Percentiles rank a stretch among this genome's conserved stretches.
Conservation (phyloP, 2,329 filamentous ascomycete species). For the Exophiala aquamarina region DNA sequence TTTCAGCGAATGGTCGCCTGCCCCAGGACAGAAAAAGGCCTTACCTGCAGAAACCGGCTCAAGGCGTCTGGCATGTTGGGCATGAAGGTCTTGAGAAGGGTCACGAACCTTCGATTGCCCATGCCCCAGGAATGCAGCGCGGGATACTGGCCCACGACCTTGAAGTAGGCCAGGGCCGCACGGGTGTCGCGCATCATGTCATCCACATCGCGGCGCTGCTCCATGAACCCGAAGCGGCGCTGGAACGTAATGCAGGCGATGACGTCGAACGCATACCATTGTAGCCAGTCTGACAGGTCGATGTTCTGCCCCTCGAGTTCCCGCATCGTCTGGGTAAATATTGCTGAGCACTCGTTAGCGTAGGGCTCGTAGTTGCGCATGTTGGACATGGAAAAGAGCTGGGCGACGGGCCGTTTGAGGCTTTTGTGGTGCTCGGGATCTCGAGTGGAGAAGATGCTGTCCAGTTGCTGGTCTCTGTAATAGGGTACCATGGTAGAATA, state of each 20-base stretch:
- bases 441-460: slow-evolving; percentile 16
- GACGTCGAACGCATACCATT: slow-evolving; percentile 79
- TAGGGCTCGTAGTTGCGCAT: slow-evolving; percentile 50
- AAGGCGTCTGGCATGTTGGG: slow-evolving; percentile 8
- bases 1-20: too few species aligned
- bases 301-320: slow-evolving; percentile 12
- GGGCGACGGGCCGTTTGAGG: slow-evolving; percentile 39
- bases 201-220: slow-evolving; percentile 71
- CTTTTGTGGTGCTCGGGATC: slow-evolving; percentile 9
- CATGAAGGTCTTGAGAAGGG: slow-evolving; percentile 2
- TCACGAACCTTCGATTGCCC: slow-evolving; percentile 5
- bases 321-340: slow-evolving; percentile 13
- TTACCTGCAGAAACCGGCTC: slow-evolving; percentile 10
- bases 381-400: slow-evolving; percentile 49
- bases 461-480: slow-evolving; percentile 4
- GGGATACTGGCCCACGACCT: slow-evolving; percentile 15
- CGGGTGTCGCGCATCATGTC: slow-evolving; percentile 15
- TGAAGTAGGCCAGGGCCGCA: slow-evolving; percentile 10
- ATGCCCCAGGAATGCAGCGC: slow-evolving; percentile 7
- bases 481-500: slow-evolving; percentile 2
- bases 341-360: slow-evolving; percentile 37
- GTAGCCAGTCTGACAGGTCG: slow-evolving; percentile 56
- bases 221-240: slow-evolving; percentile 72
- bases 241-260: slow-evolving; percentile 44
- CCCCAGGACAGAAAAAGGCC: too few species aligned